Evolutionary conservation across 495 filamentous ascomycete genomes (phyloP).

Genomic region (Aspergillus biplanus): DNA sequence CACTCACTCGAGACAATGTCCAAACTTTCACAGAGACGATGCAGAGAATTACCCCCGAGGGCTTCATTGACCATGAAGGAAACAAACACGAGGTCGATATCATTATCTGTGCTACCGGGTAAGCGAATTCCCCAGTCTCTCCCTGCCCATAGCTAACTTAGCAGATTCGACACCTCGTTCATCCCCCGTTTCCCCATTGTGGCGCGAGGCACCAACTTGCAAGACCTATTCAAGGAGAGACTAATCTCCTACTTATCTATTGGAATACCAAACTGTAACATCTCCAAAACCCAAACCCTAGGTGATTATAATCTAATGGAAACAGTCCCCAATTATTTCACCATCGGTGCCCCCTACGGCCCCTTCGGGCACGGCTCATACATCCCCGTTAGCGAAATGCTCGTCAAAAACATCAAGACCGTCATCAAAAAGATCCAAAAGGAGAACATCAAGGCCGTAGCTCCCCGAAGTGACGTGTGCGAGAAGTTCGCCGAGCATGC

Average conservation of each 20-base stretch:
- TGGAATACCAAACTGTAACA: background rate
- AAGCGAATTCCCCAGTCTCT: background rate
- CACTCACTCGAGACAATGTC: background rate
- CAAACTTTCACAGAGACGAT: background rate
- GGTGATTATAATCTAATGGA: too few species aligned
- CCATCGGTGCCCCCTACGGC: background rate
- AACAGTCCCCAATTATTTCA: background rate
- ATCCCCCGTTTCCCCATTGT: background rate
- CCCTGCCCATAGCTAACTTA: background rate
- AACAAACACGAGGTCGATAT: background rate
- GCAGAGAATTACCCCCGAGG: background rate
- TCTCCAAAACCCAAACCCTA: too few species aligned
- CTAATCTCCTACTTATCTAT: background rate
- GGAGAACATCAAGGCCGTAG: background rate
- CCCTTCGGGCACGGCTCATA: background rate
- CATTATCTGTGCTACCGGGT: background rate
- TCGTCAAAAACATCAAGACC: background rate
- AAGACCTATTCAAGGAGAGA: background rate
- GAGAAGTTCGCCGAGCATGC: background rate
- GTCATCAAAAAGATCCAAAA: background rate
- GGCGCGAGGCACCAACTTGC: background rate
- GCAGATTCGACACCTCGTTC: background rate
- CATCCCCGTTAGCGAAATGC: background rate
- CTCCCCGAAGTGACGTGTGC: background rate
- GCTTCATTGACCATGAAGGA: background rate